Base-by-base conservation (phyloP, 2,329 filamentous ascomycete genomes). In the Xylariaceae sp. region DNA sequence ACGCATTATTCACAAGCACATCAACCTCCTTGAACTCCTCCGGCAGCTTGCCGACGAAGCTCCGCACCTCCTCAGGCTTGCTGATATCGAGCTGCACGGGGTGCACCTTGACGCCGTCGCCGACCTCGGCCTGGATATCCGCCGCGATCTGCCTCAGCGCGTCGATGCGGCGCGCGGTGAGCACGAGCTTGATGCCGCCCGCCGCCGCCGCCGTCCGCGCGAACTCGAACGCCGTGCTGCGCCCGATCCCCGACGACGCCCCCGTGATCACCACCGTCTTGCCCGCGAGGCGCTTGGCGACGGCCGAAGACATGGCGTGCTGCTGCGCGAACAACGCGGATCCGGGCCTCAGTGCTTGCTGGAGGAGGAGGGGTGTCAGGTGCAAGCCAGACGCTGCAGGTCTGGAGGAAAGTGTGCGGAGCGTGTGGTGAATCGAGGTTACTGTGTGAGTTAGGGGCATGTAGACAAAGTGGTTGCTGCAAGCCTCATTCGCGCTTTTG, bases 1-100 rank as follows among this genome's bases (percentile, higher is more conserved):
- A 95, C 91, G 93, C 93, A 79, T 97, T 97, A 77, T 99, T 99
- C 21, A 99, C 91, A 55, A 99, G 76, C 2, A 97, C 82, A 71
- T 97, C 84, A 60, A 97, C 88, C 21, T 91, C 85, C 71, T 82
- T 85, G 77, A 91, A 97, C 69, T 92, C 92, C 57, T 85, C 83
- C 0, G 93, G 92, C 64, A 97, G 74, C 33, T 78, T 81, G 1
- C 74, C 75, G 10, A 97, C 86, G 67, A 97, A 93, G 33, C 74
- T 76, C 46, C 81, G 80, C 3, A 97, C 82, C 68, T 94, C 86
- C 3, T 86, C 83, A 0, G 89, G 79, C 53, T 89, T 88, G 77
- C 89, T 92, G 49, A 99, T 87, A 71, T 99, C 94, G 47, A 97
- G 81, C 77, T 91, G 86, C 9, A 94, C 84, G 1, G 92, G 85